Conservation (phyloP, 2,329 filamentous ascomycete genomes). For the Pseudocercospora fuligena region DNA sequence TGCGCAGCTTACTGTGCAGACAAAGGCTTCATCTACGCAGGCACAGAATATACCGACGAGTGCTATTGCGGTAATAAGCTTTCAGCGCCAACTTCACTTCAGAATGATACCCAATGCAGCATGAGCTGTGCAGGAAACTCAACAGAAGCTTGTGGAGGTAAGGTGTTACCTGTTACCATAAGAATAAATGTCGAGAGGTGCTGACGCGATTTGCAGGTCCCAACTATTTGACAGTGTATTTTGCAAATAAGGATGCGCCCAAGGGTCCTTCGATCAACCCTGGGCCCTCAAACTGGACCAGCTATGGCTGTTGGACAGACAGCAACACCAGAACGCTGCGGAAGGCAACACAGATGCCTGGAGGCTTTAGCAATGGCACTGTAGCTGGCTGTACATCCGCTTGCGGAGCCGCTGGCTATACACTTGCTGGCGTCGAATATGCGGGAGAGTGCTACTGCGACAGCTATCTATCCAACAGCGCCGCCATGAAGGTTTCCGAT, state of each 20-base stretch:
- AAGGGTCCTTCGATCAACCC: slow-evolving; percentile 28
- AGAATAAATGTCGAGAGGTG: background rate
- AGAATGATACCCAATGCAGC: slow-evolving; percentile 33
- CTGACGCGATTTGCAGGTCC: slow-evolving; percentile 9
- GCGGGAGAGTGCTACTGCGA: slow-evolving; percentile 45
- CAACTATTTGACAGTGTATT: slow-evolving; percentile 35
- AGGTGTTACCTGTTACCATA: background rate
- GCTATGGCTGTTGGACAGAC: slow-evolving; percentile 42
- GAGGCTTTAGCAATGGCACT: slow-evolving; percentile 31
- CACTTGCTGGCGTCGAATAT: slow-evolving; percentile 40
- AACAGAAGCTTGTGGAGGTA: slow-evolving; percentile 37
- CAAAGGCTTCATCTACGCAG: slow-evolving; percentile 33
- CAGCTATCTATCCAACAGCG: slow-evolving; percentile 30
- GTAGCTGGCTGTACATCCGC: slow-evolving; percentile 36
- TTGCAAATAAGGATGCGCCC: slow-evolving; percentile 28
- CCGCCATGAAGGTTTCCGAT: slow-evolving; percentile 22
- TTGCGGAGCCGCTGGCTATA: slow-evolving; percentile 37
- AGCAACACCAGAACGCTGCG: slow-evolving; percentile 27
- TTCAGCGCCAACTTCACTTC: slow-evolving; percentile 26
- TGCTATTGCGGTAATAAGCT: slow-evolving; percentile 32
- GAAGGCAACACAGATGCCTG: slow-evolving; percentile 30
- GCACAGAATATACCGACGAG: slow-evolving; percentile 31
- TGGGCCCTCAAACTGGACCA: slow-evolving; percentile 35
- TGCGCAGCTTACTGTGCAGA: slow-evolving; percentile 30
- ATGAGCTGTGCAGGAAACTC: slow-evolving; percentile 39